These are phyloP conservation scores for Phylloporus sp. DNA, from an alignment of 768 basidiomycete genomes.

Conservation along the genomic window DNA sequence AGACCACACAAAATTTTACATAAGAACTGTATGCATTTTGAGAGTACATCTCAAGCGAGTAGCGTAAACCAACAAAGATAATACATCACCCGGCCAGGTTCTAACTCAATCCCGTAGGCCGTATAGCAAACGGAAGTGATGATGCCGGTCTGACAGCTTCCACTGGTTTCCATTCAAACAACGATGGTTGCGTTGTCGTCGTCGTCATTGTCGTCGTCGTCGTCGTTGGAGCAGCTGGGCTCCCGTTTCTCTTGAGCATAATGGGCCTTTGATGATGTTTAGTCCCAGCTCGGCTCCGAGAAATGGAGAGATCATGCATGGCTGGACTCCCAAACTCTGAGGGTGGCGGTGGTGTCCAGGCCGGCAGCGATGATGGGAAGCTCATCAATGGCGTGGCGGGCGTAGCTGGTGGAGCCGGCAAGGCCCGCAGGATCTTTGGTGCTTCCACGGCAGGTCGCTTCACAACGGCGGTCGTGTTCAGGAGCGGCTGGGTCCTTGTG, in stretches of 20 bases:
- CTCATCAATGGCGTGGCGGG: constrained; percentile 18
- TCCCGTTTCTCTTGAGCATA: constrained; percentile 24
- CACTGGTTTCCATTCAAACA: constrained; percentile 25
- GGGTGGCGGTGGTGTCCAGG: constrained; percentile 23
- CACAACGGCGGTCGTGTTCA: constrained; percentile 53
- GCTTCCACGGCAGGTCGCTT: constrained; percentile 3
- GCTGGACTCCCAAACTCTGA: constrained; percentile 14
- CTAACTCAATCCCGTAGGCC: constrained; percentile 16
- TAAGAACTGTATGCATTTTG: no score
- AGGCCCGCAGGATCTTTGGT: not conserved
- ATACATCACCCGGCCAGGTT: not conserved
- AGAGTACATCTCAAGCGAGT: not conserved
- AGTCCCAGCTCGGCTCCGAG: constrained; percentile 19
- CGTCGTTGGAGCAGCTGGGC: constrained; percentile 6
- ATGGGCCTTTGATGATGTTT: constrained; percentile 38
- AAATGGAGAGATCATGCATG: constrained; percentile 14
- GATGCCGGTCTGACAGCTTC: constrained; percentile 21
- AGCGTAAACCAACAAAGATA: not conserved
- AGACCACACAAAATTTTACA: no score
- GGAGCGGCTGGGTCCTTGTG: constrained; percentile 57
- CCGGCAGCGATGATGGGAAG: constrained; percentile 22
- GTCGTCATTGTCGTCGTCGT: no score
- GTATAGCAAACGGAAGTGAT: constrained; percentile 23
- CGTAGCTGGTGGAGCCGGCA: constrained; percentile 18
- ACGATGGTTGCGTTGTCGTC: constrained; percentile 8